A percentile compares a stretch with the other conserved stretches of the same genome.
Conservation (phyloP, 2,329 filamentous ascomycete species). For the Proliferodiscus dingleyae region DNA sequence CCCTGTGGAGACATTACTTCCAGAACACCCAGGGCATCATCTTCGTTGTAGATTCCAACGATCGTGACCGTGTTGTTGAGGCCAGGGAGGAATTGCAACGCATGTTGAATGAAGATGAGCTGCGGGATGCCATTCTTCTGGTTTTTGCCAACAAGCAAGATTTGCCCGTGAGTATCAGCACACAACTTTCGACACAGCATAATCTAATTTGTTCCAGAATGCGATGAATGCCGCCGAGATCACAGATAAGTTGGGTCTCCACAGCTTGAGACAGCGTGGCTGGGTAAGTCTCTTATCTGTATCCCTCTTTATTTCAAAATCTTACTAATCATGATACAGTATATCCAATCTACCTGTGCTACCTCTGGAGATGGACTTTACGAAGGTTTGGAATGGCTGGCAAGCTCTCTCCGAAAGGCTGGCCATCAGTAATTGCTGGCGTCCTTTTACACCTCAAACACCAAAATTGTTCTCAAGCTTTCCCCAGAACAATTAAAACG, state of each 20-base stretch:
- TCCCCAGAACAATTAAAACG: constrained; percentile 28
- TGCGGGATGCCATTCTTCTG: constrained; percentile 91
- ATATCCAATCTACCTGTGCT: constrained; percentile 99
- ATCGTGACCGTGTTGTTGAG: constrained; percentile 96
- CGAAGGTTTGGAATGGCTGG: constrained; percentile 94
- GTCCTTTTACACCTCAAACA: constrained; percentile 9
- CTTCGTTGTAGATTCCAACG: constrained; percentile 99
- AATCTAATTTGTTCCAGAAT: constrained; percentile 57
- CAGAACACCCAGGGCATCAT: constrained; percentile 99
- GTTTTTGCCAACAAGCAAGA: constrained; percentile 99
- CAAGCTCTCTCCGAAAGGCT: constrained; percentile 75
- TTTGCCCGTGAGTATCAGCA: constrained; percentile 70
- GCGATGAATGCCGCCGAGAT: constrained; percentile 99
- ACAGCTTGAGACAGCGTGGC: constrained; percentile 95
- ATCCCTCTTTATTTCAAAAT: constrained; percentile 1
- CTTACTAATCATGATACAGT: constrained; percentile 49
- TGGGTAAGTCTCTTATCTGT: constrained; percentile 69
- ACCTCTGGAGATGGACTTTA: constrained; percentile 99
- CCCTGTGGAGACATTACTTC: constrained; percentile 99
- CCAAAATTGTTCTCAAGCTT: constrained; percentile 26
- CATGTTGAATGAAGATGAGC: constrained; percentile 98
- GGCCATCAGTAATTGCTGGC: constrained; percentile 53
- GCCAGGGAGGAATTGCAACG: constrained; percentile 93
- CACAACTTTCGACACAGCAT: not conserved
- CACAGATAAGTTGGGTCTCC: constrained; percentile 98